Base-by-base conservation (phyloP, 495 filamentous ascomycete genomes). In the Patellaria atrata region DNA sequence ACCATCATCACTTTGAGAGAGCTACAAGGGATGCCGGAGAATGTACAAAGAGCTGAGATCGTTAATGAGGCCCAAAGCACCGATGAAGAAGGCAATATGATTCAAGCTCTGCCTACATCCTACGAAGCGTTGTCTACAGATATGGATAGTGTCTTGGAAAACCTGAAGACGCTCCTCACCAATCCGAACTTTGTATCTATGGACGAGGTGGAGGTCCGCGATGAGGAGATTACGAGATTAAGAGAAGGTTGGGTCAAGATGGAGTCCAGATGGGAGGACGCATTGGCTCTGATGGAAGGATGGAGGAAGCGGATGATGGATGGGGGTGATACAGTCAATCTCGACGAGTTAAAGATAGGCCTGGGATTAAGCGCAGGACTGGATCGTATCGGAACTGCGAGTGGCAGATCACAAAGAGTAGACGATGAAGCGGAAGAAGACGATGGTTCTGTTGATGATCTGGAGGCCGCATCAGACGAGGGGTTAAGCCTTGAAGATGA, bases 131-230 rank as follows among this genome's bases (percentile, higher is more conserved):
- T 96, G 26, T 71, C 80, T 0, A 42, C 52, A 5, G 77, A 87
- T 35, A 68, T 93, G 56, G 75, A 83, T 17, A 55, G 55, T 3
- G 73, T 87, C 1, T 63, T 96, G 37, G 73, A 79, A 32, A 82
- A 89, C 43, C 63, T 96, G 30, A 70, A 76, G 41, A 80, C 67
- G 3, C 64, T 97, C 22, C 63, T 97, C 18, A 93, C 86, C 8
- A 94, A 94, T 43, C 89, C 89, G 4, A 87, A 82, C 6, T 97
- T 96, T 55, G 89, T 94, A 20, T 81, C 89, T 0, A 66, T 97
- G n/a, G 91, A 96, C 51, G 77, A 94, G 54, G 81, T 94, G 5
- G 82, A 85, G 40, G 61, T 86, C 12, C 71, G 87, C 19, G 87
- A 97, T 39, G 79, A 91, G 27, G 86, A 93, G 48, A 94, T 97